phyloP scores from a whole-genome alignment of 2,329 filamentous ascomycete species.

The Colletotrichum falcatum region DNA sequence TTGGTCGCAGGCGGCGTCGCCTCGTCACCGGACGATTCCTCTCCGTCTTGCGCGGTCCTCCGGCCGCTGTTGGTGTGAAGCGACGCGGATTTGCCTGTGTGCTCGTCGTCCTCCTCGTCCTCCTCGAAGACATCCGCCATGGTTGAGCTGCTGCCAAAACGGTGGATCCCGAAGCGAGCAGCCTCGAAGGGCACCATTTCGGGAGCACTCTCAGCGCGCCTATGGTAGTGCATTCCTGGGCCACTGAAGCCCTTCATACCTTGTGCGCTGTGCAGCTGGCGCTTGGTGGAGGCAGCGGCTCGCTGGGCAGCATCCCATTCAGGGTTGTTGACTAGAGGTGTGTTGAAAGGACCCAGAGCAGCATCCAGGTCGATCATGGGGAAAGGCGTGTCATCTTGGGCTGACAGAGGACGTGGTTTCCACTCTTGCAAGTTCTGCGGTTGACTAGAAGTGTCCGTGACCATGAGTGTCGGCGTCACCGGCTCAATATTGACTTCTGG shows the following conservation, averaged over 20 bases:
- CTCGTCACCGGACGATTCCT: constrained; percentile 45
- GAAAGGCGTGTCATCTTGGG: constrained; percentile 69
- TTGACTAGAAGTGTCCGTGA: constrained; percentile 54
- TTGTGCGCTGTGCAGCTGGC: constrained; percentile 81
- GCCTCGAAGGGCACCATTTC: constrained; percentile 81
- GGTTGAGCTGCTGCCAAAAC: constrained; percentile 74
- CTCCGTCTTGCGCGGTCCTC: constrained; percentile 4
- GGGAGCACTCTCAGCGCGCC: constrained; percentile 83
- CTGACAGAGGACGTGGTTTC: constrained; percentile 53
- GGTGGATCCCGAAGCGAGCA: constrained; percentile 67
- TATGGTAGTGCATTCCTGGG: constrained; percentile 80
- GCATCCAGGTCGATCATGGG: constrained; percentile 95
- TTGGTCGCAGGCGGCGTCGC: constrained; percentile 49
- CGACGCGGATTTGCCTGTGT: constrained; percentile 53
- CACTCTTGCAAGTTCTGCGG: constrained; percentile 48
- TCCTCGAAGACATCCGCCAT: constrained; percentile 93
- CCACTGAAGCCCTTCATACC: constrained; percentile 76
- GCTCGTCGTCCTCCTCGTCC: constrained; percentile 75
- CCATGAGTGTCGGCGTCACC: constrained; percentile 54
- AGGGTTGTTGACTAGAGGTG: constrained; percentile 72
- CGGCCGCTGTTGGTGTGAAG: constrained; percentile 23
- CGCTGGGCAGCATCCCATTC: constrained; percentile 77
- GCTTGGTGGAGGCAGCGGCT: constrained; percentile 65
- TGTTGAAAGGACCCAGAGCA: constrained; percentile 92
- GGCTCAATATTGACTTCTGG: constrained; percentile 47